phyloP scores from a whole-genome alignment of 2,329 filamentous ascomycete species.

The Xylariaceae sp. region DNA sequence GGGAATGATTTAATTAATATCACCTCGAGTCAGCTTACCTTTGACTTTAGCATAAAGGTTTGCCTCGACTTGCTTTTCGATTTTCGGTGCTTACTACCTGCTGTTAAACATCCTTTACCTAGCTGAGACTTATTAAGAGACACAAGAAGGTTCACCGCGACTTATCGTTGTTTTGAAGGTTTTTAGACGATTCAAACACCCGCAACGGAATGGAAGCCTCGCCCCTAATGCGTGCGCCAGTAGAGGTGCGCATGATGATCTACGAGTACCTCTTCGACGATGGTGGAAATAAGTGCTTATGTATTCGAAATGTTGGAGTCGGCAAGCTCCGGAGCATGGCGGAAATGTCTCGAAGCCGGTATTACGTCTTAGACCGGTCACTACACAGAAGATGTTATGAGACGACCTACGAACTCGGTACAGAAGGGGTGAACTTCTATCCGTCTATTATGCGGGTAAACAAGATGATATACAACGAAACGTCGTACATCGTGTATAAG shows the following conservation, averaged over 20 bases:
- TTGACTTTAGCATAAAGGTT: too few species aligned
- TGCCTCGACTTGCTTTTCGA: not conserved
- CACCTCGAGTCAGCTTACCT: too few species aligned
- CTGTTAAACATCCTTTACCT: not conserved
- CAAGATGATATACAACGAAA: constrained; percentile 56
- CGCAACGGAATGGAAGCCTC: constrained; percentile 19
- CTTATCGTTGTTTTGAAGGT: not conserved
- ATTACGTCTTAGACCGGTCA: constrained; percentile 45
- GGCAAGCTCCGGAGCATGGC: constrained; percentile 28
- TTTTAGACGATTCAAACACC: not conserved
- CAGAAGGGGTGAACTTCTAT: constrained; percentile 44
- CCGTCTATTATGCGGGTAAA: constrained; percentile 50
- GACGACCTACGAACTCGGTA: constrained; percentile 59
- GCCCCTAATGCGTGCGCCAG: constrained; percentile 41
- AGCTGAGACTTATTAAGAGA: too few species aligned
- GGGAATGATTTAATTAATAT: too few species aligned
- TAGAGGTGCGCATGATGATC: constrained; percentile 48
- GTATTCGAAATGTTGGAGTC: constrained; percentile 42
- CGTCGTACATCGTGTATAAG: constrained; percentile 58
- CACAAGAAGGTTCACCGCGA: not conserved
- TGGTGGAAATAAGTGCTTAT: constrained; percentile 41
- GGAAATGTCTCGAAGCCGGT: constrained; percentile 38
- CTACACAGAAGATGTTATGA: constrained; percentile 46
- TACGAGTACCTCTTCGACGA: constrained; percentile 49
- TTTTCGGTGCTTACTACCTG: not conserved